Evolutionary conservation across 1,284 basidiomycete genomes (phyloP).

Genomic region (Cutaneotrichosporon spelunceum): DNA sequence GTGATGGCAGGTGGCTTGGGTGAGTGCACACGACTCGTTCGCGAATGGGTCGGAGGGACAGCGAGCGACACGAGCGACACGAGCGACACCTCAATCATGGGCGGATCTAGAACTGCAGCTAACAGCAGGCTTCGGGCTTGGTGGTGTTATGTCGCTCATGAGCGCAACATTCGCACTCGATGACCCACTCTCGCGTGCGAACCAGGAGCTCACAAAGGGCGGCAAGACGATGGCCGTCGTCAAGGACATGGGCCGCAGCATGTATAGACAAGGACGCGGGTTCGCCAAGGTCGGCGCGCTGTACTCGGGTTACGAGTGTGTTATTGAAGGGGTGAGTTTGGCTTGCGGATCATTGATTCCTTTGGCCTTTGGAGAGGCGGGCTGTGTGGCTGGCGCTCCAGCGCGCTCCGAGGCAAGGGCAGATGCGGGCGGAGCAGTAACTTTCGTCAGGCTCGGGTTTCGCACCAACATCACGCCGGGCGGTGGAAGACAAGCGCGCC

Average conservation of each 20-base stretch:
- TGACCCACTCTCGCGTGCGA: constrained; percentile 77
- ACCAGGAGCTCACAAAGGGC: constrained; percentile 45
- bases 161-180: constrained; percentile 92
- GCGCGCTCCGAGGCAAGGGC: neutral
- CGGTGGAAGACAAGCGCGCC: neutral
- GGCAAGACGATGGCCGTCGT: constrained; percentile 75
- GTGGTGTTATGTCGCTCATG: constrained; percentile 96
- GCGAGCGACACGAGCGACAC: no score
- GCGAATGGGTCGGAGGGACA: neutral
- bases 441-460: no score
- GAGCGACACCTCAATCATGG: no score
- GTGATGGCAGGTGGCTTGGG: constrained; percentile 73
- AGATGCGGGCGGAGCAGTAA: neutral
- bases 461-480: no score
- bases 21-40: constrained; percentile 51
- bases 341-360: neutral
- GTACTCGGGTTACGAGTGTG: constrained; percentile 91
- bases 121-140: constrained; percentile 74
- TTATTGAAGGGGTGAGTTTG: constrained; percentile 85
- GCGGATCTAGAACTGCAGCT: neutral
- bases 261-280: constrained; percentile 86
- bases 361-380: neutral
- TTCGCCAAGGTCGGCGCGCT: constrained; percentile 94
- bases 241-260: constrained; percentile 89
- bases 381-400: neutral